Conservation (phyloP, 2,329 filamentous ascomycete genomes). For the Penicillium frequentans region DNA sequence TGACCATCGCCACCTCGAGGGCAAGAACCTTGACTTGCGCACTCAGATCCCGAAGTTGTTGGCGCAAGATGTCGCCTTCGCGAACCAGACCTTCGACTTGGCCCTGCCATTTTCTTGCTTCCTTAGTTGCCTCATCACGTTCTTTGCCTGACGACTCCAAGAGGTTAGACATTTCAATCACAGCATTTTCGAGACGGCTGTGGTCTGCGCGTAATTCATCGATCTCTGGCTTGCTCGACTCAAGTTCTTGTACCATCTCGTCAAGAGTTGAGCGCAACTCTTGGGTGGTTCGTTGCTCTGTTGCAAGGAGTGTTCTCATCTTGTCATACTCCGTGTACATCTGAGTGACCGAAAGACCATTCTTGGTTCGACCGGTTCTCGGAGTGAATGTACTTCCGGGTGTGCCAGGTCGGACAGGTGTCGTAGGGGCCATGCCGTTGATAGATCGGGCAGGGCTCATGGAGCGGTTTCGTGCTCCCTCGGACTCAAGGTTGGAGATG, state of each 20-base stretch:
- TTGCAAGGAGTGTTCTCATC: constrained; percentile 67
- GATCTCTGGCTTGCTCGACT: constrained; percentile 83
- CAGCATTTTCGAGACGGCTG: constrained; percentile 74
- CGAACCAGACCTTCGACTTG: constrained; percentile 61
- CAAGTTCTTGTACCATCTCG: constrained; percentile 79
- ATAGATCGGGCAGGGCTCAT: constrained; percentile 55
- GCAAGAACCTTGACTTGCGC: constrained; percentile 88
- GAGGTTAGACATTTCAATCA: constrained; percentile 79
- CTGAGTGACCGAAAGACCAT: constrained; percentile 61
- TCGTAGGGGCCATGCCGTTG: constrained; percentile 51
- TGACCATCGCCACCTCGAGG: constrained; percentile 74
- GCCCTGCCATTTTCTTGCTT: constrained; percentile 75
- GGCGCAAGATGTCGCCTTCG: constrained; percentile 76
- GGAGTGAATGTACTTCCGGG: constrained; percentile 54
- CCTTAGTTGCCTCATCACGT: constrained; percentile 74
- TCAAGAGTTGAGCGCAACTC: constrained; percentile 76
- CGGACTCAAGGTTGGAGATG: constrained; percentile 60
- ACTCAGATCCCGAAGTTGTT: constrained; percentile 85
- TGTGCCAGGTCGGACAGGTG: constrained; percentile 52
- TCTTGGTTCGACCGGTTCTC: constrained; percentile 53
- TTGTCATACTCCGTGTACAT: constrained; percentile 63
- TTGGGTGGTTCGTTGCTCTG: constrained; percentile 71
- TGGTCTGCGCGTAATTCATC: constrained; percentile 82
- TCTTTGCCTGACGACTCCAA: constrained; percentile 80
- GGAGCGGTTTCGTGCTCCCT: constrained; percentile 48